Evolutionary conservation across 257 asterid genomes (phyloP), one percentile per base, ranked within the genome.

Genomic region (Euphrasia confusa): DNA sequence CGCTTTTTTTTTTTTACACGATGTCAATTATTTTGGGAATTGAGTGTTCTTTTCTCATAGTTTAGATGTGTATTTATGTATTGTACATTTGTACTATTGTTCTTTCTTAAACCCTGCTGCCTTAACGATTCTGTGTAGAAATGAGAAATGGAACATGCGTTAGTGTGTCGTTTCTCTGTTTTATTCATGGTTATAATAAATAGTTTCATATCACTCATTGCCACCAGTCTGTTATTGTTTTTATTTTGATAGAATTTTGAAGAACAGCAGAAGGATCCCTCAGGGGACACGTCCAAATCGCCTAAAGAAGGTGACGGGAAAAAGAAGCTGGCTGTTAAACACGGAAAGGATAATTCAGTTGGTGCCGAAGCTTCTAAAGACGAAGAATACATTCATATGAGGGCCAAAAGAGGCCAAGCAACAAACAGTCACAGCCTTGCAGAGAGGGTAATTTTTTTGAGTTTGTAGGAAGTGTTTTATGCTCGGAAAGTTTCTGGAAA

Each of bases 341-440:
- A 14, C 4, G 54, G 7, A 48, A 48, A 48, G 24, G 24, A 48
- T 13, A 48, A 48, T 48, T 12, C 54, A 14, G 15, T 8, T 13
- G 26, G 21, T 14, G 55, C 26, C 7, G 55, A 49, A 15, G 11
- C 55, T 49, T 15, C 55, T 14, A 49, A 49, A 49, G 55, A 49
- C 15, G 17, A 49, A 37, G 42, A 37, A 4, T 49, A 49, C 55
- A 49, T 49, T 49, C 55, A 49, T 49, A 14, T n/a, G 21, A 49
- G 55, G 17, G 18, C 55, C 26, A 49, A 49, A 49, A 49, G 55
- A 10, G 55, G 18, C 55, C 55, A 49, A 49, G 55, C 55, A 49
- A 49, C 55, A n/a, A 49, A 49, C 9, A 49, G 55, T 49, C 55
- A 49, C 55, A 49, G 55, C 55, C 55, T 49, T 49, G 55, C 55